These are phyloP conservation scores for Capillidium rhysosporum DNA, from an alignment of 371 early-diverging fungal genomes.

Conservation along the genomic window DNA sequence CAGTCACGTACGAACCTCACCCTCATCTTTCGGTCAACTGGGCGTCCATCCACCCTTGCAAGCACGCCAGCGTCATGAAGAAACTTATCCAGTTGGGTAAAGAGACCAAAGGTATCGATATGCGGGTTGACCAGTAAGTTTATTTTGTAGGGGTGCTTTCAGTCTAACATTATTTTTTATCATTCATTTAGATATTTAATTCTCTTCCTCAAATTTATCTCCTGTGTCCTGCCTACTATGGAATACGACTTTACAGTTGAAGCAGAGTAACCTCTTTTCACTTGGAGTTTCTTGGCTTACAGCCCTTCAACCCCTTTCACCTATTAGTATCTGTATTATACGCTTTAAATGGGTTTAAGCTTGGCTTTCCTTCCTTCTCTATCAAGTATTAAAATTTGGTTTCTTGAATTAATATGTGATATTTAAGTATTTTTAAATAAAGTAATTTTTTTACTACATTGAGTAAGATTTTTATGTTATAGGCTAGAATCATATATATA, in stretches of 20 bases:
- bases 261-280: slow-evolving; percentile 17
- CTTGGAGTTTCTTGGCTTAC: no score
- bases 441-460: no score
- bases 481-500: no score
- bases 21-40: slow-evolving; percentile 69
- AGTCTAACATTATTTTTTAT: background rate
- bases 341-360: no score
- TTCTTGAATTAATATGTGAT: no score
- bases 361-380: no score
- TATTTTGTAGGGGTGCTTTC: background rate
- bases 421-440: no score
- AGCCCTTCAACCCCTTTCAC: no score
- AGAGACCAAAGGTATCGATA: slow-evolving; percentile 25
- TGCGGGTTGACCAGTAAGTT: slow-evolving; percentile 82
- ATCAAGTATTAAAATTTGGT: no score
- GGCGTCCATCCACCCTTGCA: slow-evolving; percentile 93
- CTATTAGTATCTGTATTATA: no score
- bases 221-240: slow-evolving; percentile 87
- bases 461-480: no score
- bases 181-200: slow-evolving; percentile 41
- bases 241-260: slow-evolving; percentile 89
- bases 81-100: slow-evolving; percentile 68
- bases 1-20: slow-evolving; percentile 90
- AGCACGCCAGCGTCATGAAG: slow-evolving; percentile 96
- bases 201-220: slow-evolving; percentile 91